Evolutionary conservation across 164 flowering plant genomes (phyloP).

Genomic region (Vitis cinerea): DNA sequence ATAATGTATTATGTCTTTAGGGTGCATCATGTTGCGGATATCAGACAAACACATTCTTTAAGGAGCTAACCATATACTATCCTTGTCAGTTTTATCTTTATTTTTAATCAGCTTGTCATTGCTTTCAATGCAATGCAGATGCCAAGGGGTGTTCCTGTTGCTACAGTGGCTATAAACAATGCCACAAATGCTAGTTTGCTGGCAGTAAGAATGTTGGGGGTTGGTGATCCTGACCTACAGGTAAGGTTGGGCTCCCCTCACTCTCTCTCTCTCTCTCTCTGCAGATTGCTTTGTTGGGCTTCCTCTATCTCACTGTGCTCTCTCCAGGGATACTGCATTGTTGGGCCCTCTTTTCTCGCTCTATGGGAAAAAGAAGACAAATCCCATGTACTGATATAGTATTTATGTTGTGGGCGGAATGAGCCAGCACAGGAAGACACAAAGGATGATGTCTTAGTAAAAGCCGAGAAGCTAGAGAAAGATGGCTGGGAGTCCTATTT

Average conservation of each 20-base stretch:
- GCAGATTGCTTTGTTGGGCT: no score
- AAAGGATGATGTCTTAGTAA: constrained; percentile 59
- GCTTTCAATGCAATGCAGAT: constrained; percentile 43
- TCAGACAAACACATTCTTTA: no score
- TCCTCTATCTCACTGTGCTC: neutral
- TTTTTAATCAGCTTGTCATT: no score
- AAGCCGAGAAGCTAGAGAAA: constrained; percentile 64
- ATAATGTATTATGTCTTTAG: neutral
- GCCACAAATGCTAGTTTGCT: constrained; percentile 89
- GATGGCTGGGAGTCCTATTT: constrained; percentile 75
- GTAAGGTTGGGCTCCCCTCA: constrained; percentile 11
- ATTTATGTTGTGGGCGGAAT: constrained; percentile 38
- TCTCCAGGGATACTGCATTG: no score
- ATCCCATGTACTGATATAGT: neutral
- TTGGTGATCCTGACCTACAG: constrained; percentile 20
- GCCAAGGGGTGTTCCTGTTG: constrained; percentile 98
- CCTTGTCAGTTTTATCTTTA: no score
- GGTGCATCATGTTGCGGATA: neutral
- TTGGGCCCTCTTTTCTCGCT: no score
- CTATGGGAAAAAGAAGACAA: no score
- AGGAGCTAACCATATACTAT: no score
- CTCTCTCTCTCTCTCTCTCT: neutral
- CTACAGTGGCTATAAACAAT: constrained; percentile 87
- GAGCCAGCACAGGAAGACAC: constrained; percentile 71
- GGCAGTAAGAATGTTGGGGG: constrained; percentile 66